phyloP scores from a whole-genome alignment of 306 rosid genomes.

The Erythrophleum fordii region DNA sequence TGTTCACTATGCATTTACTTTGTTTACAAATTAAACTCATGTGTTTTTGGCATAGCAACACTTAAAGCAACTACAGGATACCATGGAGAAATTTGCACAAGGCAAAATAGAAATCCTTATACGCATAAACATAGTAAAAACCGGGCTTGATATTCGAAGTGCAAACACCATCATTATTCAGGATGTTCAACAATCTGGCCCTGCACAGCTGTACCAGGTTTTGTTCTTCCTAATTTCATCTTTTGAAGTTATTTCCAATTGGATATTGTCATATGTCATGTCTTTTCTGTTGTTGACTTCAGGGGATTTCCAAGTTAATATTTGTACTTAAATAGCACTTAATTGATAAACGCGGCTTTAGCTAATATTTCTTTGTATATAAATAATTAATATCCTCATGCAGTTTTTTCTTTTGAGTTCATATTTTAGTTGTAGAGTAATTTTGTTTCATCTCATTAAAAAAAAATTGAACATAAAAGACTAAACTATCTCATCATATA shows the following conservation, averaged over 20 bases:
- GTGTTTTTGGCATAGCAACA: constrained; percentile 68
- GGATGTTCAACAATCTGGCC: constrained; percentile 97
- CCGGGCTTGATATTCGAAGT: constrained; percentile 98
- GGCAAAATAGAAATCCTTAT: constrained; percentile 85
- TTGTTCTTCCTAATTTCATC: constrained; percentile 43
- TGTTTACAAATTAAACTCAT: constrained; percentile 13
- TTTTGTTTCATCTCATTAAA: constrained; percentile 16
- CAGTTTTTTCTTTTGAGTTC: constrained; percentile 1
- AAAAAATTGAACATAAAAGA: no score
- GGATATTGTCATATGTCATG: background rate
- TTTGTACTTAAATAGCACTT: background rate
- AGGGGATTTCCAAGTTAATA: constrained; percentile 1
- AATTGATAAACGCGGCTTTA: background rate
- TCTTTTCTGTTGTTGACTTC: constrained; percentile 20
- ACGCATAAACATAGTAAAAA: constrained; percentile 92
- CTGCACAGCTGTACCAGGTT: constrained; percentile 97
- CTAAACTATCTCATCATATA: no score
- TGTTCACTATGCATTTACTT: constrained; percentile 26
- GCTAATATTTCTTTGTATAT: background rate
- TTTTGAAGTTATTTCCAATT: background rate
- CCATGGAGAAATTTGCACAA: constrained; percentile 84
- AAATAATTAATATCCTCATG: background rate
- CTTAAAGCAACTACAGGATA: constrained; percentile 89
- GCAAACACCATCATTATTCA: constrained; percentile 96
- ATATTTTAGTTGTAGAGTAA: constrained; percentile 9